Percentiles rank a stretch among this genome's conserved stretches.
Evolutionary conservation across 2,329 filamentous ascomycete genomes (phyloP).

Genomic region (Neopestalotiopsis rosae): DNA sequence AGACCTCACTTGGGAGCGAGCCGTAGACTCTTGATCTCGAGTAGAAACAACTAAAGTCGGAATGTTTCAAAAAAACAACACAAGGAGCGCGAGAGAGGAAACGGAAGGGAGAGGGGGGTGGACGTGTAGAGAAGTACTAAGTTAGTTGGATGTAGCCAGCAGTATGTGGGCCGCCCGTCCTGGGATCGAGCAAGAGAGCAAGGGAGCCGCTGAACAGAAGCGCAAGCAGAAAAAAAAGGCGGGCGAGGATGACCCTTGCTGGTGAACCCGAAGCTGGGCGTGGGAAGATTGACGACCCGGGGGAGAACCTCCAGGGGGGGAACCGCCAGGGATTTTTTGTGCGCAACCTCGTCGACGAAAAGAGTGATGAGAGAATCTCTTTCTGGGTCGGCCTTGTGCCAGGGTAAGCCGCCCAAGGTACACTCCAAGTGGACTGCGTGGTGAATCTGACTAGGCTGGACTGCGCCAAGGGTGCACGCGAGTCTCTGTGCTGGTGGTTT

Average conservation of each 20-base stretch:
- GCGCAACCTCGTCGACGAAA: neutral
- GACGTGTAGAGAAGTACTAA: slow-evolving; percentile 37
- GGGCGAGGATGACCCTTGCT: slow-evolving; percentile 2
- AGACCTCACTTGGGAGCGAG: slow-evolving; percentile 37
- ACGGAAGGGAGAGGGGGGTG: slow-evolving; percentile 39
- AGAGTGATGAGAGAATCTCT: neutral
- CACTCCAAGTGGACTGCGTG: neutral
- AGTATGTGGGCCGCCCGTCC: slow-evolving; percentile 23
- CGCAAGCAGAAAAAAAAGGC: neutral
- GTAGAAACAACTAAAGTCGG: slow-evolving; percentile 38
- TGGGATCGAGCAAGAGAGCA: neutral
- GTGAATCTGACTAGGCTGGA: neutral
- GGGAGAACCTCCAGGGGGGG: neutral
- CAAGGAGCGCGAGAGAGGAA: slow-evolving; percentile 36
- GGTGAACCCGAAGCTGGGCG: slow-evolving; percentile 1
- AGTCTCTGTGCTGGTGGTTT: neutral
- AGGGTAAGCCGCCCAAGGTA: slow-evolving; percentile 2
- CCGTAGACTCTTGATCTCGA: slow-evolving; percentile 32
- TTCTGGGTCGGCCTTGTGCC: neutral
- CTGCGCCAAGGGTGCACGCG: neutral
- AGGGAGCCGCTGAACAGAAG: slow-evolving; percentile 3
- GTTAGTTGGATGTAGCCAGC: slow-evolving; percentile 26
- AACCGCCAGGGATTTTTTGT: slow-evolving; percentile 2
- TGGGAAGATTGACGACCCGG: slow-evolving; percentile 2
- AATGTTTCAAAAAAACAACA: slow-evolving; percentile 39